These are phyloP conservation scores for Clonostachys sp. DNA, from an alignment of 2,329 filamentous ascomycete species.

Conservation along the genomic window DNA sequence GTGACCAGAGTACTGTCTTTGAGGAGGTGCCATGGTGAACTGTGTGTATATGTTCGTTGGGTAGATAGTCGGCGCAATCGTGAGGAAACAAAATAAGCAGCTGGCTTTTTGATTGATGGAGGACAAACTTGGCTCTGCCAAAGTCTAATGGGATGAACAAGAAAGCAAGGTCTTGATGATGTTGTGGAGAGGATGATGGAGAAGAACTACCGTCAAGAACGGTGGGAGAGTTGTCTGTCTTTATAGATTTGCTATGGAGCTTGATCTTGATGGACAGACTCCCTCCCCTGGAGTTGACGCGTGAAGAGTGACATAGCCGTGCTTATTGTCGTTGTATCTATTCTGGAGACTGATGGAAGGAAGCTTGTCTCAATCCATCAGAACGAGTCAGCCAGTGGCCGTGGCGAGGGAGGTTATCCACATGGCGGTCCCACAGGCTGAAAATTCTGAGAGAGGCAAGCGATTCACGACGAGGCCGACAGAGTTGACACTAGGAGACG, in stretches of 20 bases:
- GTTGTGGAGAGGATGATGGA: background rate
- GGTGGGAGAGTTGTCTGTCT: slow-evolving; percentile 23
- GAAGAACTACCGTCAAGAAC: slow-evolving; percentile 30
- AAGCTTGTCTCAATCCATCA: too few species aligned
- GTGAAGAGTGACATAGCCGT: background rate
- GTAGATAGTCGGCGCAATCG: background rate
- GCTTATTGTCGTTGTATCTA: too few species aligned
- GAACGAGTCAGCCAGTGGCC: background rate
- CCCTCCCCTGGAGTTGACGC: slow-evolving; percentile 4
- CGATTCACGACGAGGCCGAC: too few species aligned
- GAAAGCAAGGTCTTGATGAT: background rate
- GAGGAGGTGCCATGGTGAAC: background rate
- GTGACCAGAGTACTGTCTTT: slow-evolving; percentile 1
- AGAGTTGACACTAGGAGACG: too few species aligned
- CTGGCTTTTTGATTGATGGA: too few species aligned
- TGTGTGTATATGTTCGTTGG: background rate
- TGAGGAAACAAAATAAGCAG: too few species aligned
- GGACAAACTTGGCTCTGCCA: background rate
- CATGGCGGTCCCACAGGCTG: slow-evolving; percentile 9
- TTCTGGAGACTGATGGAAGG: too few species aligned
- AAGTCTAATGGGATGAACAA: background rate
- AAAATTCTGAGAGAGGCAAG: slow-evolving; percentile 3
- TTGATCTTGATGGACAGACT: slow-evolving; percentile 1
- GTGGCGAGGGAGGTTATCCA: slow-evolving; percentile 7
- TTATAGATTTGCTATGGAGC: slow-evolving; percentile 17